Percentiles rank a stretch among this genome's conserved stretches.
Evolutionary conservation across 164 flowering plant species (phyloP).

Genomic region (Vitis rotundifolia): DNA sequence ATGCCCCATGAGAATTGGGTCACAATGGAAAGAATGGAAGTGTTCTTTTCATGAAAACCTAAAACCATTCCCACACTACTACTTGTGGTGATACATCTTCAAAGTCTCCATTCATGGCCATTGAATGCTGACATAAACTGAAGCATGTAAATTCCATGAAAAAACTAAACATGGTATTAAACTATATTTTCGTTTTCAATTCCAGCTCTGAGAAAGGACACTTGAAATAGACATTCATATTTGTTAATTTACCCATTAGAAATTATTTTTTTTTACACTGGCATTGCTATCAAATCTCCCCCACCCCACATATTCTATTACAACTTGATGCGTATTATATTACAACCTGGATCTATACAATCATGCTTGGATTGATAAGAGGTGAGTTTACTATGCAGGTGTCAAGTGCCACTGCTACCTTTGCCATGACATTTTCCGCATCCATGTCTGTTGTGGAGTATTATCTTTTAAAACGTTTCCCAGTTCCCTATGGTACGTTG

Average conservation of each 20-base stretch:
- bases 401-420: constrained; percentile 50
- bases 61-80: no score
- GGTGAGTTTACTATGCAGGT: constrained; percentile 27
- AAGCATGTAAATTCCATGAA: no score
- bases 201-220: not conserved
- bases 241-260: not conserved
- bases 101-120: no score
- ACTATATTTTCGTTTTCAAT: not conserved
- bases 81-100: no score
- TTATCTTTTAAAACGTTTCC: constrained; percentile 44
- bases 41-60: no score
- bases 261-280: not conserved
- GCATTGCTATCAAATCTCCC: not conserved
- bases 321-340: no score
- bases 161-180: no score
- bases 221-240: not conserved
- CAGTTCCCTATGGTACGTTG: constrained; percentile 43
- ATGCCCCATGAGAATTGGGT: not conserved
- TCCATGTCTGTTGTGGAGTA: constrained; percentile 52
- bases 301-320: no score
- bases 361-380: not conserved
- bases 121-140: no score
- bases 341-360: no score
- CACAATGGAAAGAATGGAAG: no score
- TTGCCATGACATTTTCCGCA: constrained; percentile 47